Evolutionary conservation across 352 stramenopile genomes (phyloP), one percentile per base, ranked within the genome.

Genomic region (Thalassiosira hispida): DNA sequence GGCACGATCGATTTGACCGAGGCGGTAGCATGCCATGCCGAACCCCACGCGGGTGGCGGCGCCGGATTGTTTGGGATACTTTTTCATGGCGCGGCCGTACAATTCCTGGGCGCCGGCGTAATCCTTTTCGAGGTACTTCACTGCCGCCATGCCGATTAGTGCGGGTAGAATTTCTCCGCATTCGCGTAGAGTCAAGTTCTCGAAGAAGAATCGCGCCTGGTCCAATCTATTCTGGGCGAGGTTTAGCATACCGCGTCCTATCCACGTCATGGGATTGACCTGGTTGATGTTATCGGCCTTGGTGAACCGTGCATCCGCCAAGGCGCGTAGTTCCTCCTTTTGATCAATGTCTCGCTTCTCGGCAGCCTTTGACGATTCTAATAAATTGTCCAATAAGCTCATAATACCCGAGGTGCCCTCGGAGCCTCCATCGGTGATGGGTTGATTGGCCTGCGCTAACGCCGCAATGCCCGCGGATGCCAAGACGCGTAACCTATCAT

Each of bases 21-120:
- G 90, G 68, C 96, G 93, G 76, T 98, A 98, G 72, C 95, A 98
- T 64, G 96, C 97, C 78, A 98, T 96, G 4, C 96, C 96, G 85
- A 98, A 98, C 75, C 95, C 97, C 79, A 98, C 97, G 64, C 97
- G 93, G 82, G 97, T 96, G 9, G 93, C 90, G 7, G 96, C 92
- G n/a, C 95, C 94, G 47, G 93, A 97, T 49, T 82, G 64, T 49
- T 91, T 84, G 16, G 97, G 96, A 73, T 98, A 97, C 44, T 97
- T 74, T 71, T 95, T 95, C 68, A 99, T 98, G 0, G 96, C 97
- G 38, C 97, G 93, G 18, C 96, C 88, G 77, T 98, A 98, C 23
- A 97, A 85, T 62, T 97, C 95, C 81, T 97, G 96, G 33, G 96
- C 95, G n/a, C 94, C 93, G 4, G 83, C 27, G 66, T 90, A 93